Evolutionary conservation across 306 rosid genomes (phyloP), one percentile per base, ranked within the genome.

Genomic region (Sesbania bispinosa): DNA sequence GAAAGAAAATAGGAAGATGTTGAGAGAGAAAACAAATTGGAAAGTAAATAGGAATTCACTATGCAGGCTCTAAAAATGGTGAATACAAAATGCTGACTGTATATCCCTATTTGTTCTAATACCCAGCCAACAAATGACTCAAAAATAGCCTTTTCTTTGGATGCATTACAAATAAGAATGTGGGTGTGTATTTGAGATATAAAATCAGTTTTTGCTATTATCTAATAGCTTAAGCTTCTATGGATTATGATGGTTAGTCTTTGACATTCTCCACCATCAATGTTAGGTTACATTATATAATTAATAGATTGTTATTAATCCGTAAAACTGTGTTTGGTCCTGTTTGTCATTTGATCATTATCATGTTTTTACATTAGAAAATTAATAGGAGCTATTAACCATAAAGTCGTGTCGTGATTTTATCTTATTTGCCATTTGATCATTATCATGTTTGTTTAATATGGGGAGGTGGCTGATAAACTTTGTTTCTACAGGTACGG

Each of bases 401-500:
- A 38, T 30, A 5, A 50, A 27, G 8, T 35, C 1, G n/a, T n/a
- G n/a, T n/a, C n/a, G 39, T 0, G 62, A 15, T 29, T 74, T 60
- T 52, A 53, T 75, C 51, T 63, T 46, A 54, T 46, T 62, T 32
- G 9, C 39, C 50, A 11, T 46, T 63, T 15, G 20, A n/a, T n/a
- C n/a, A n/a, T n/a, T n/a, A n/a, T 62, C 7, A 20, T 64, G 23
- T 5, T 60, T 63, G 13, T 67, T 64, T 23, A 45, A 20, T 46
- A 52, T 38, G 38, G 18, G 36, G 41, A 59, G n/a, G 54, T 66
- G 41, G 52, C 69, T 79, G 39, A 65, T 74, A 59, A n/a, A 32
- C 23, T 52, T 42, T 61, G 62, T 58, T 6, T 70, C 52, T 58
- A 23, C 81, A 94, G 98, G 97, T 94, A 35, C 90, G 89, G 13